These are phyloP conservation scores for Salix exigua DNA, from an alignment of 345 rosid genomes.

Conservation along the genomic window DNA sequence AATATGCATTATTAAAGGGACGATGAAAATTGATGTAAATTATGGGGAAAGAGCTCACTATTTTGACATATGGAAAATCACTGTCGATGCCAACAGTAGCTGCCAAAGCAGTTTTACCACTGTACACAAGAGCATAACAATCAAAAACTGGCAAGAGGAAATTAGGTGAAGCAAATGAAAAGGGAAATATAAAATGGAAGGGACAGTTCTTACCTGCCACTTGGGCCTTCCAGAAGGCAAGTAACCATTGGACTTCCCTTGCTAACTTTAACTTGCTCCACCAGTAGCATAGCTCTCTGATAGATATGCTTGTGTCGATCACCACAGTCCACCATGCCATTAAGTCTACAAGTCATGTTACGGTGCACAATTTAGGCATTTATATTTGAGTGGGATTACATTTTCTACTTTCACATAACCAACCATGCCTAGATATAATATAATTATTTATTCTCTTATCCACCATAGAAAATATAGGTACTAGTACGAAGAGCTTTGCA, in stretches of 20 bases:
- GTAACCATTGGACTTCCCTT: slow-evolving; percentile 91
- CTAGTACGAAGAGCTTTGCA: neutral
- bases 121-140: slow-evolving; percentile 34
- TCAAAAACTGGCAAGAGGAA: slow-evolving; percentile 17
- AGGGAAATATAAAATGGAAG: neutral
- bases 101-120: slow-evolving; percentile 98
- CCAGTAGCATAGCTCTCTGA: slow-evolving; percentile 81
- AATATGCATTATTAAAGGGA: neutral
- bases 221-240: slow-evolving; percentile 90
- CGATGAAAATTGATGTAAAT: neutral
- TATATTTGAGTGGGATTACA: neutral
- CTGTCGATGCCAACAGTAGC: slow-evolving; percentile 94
- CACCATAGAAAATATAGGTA: neutral
- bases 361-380: slow-evolving; percentile 13
- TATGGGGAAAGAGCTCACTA: slow-evolving; percentile 48
- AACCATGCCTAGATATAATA: neutral
- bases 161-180: slow-evolving; percentile 1
- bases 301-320: slow-evolving; percentile 68
- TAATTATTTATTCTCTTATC: neutral
- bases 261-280: slow-evolving; percentile 98
- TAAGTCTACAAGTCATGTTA: slow-evolving; percentile 48
- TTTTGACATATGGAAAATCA: slow-evolving; percentile 96
- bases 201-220: slow-evolving; percentile 66
- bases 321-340: slow-evolving; percentile 94
- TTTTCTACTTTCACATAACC: neutral